Conservation (phyloP, 306 rosid genomes). For the Hippophae rhamnoides region DNA sequence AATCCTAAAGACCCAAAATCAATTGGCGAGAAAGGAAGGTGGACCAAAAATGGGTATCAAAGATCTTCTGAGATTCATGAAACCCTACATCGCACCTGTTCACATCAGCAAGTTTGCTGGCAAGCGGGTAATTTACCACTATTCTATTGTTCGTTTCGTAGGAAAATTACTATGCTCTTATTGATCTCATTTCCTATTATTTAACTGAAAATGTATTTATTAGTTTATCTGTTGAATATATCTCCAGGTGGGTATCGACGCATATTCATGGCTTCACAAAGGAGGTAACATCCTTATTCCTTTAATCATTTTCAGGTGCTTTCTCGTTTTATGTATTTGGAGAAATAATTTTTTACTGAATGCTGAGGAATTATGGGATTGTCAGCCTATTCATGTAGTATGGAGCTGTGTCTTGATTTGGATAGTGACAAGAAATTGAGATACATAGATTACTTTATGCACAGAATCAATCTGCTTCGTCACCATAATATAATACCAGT, state of each 20-base stretch:
- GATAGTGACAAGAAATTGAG: conserved; percentile 50
- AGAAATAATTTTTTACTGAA: neutral
- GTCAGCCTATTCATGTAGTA: conserved; percentile 89
- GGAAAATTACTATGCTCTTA: neutral
- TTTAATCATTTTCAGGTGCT: neutral
- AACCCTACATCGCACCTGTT: conserved; percentile 55
- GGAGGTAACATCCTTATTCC: conserved; percentile 44
- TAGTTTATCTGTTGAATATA: neutral
- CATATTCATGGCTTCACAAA: conserved; percentile 95
- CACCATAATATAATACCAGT: conserved; percentile 40
- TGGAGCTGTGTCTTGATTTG: conserved; percentile 77
- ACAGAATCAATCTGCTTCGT: conserved; percentile 43
- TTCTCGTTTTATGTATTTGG: neutral
- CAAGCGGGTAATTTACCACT: conserved; percentile 43
- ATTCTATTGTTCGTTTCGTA: neutral
- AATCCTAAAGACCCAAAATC: neutral
- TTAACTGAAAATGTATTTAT: neutral
- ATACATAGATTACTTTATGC: conserved; percentile 75
- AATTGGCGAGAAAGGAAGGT: neutral
- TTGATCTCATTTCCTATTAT: neutral
- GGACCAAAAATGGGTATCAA: conserved; percentile 65
- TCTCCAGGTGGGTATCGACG: conserved; percentile 93
- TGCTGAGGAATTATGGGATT: neutral
- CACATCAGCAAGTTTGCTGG: conserved; percentile 72
- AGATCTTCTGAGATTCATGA: conserved; percentile 91